These are phyloP conservation scores for Colletotrichum plurivorum DNA, from an alignment of 2,329 filamentous ascomycete genomes.

Conservation along the genomic window DNA sequence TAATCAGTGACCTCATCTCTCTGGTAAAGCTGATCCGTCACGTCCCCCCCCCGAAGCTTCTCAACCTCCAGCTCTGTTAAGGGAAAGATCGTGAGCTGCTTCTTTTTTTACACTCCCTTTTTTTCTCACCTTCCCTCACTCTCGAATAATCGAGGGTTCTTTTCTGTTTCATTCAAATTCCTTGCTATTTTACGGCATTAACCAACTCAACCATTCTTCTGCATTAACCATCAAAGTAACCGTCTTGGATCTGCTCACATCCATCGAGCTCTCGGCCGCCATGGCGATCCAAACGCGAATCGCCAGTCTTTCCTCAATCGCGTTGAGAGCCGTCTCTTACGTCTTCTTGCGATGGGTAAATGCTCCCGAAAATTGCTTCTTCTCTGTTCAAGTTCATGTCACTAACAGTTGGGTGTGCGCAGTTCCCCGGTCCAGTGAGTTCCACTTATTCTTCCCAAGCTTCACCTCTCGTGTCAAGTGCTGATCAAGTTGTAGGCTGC, in stretches of 20 bases:
- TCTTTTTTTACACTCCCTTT: slow-evolving; percentile 20
- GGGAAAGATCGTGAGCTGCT: slow-evolving; percentile 20
- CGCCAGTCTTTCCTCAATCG: slow-evolving; percentile 62
- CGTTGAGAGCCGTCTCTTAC: slow-evolving; percentile 64
- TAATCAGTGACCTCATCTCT: slow-evolving; percentile 40
- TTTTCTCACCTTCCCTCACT: background rate
- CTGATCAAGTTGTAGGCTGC: slow-evolving; percentile 40
- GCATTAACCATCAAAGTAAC: slow-evolving; percentile 42
- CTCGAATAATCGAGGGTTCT: slow-evolving; percentile 13
- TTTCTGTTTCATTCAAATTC: slow-evolving; percentile 23
- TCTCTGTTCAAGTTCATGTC: background rate
- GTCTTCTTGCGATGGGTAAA: slow-evolving; percentile 74
- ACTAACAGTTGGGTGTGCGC: slow-evolving; percentile 19
- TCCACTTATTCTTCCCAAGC: slow-evolving; percentile 10
- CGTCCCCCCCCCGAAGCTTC: slow-evolving; percentile 24
- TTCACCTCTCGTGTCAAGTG: slow-evolving; percentile 3
- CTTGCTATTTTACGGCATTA: background rate
- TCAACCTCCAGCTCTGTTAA: slow-evolving; percentile 12
- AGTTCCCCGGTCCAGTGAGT: slow-evolving; percentile 50
- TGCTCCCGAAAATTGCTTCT: slow-evolving; percentile 1
- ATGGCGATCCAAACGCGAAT: slow-evolving; percentile 51
- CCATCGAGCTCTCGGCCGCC: slow-evolving; percentile 13
- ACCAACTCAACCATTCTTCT: background rate
- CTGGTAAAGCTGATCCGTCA: slow-evolving; percentile 31
- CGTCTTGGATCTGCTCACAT: slow-evolving; percentile 45